Evolutionary conservation across 2,329 filamentous ascomycete species (phyloP), one percentile per base, ranked within the genome.

Genomic region (Magnaporthales sp.): DNA sequence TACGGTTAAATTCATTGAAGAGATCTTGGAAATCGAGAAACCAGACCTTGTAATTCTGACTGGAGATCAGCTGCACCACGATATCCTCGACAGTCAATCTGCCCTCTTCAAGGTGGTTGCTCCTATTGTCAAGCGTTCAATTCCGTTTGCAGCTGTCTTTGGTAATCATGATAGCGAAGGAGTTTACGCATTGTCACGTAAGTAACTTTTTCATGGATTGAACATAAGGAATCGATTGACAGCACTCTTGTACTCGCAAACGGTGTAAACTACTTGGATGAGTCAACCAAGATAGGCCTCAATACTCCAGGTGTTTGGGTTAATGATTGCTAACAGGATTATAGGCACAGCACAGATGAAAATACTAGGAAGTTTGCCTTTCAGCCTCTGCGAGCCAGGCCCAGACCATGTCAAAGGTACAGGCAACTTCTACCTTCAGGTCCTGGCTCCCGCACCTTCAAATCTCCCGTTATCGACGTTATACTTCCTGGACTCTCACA

Each of bases 111-210:
- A 91, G 75, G 86, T 89, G 68, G 84, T 86, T 51, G 86, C 87
- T 66, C 81, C 88, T 31, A 81, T 91, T 63, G 84, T 88, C 62
- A 81, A 86, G 72, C 86, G 87, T 71, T 84, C 84, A 68, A 89
- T 91, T 62, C 89, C 89, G 0, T 91, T 88, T 71, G 88, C 88
- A 46, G 84, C 86, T 67, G 90, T 91, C 61, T 90, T 91, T 73
- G 89, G 89, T 68, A 91, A 91, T 71, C 89, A 91, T 75, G 89
- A 91, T 71, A 86, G 89, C 70, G 88, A 91, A 79, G 88, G 88
- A 63, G 68, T 29, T 29, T 67, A 77, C 67, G 75, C 76, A 72
- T 73, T 78, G 72, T 74, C 74, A 69, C 75, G 76, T 78, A 65
- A 77, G 77, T 75, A 68, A 38, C 32, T 38, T 38, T 15, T 38